Conservation (phyloP, 176 grass and related monocot species). For the Cenchrus fungigraminus region DNA sequence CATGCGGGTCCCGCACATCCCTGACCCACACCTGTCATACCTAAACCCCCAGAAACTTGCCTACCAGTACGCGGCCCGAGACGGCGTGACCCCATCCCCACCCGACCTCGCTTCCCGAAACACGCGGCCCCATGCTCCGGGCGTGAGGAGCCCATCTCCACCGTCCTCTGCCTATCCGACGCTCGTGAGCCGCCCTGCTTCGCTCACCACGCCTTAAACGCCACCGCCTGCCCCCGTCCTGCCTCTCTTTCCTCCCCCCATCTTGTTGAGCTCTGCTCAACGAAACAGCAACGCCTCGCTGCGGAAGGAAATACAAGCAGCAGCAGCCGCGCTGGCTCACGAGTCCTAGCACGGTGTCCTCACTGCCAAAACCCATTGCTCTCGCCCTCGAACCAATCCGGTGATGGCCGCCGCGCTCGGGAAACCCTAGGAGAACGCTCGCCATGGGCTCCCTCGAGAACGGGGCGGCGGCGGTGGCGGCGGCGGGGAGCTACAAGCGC, state of each 20-base stretch:
- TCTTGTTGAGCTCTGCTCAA: not conserved
- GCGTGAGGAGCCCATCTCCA: not conserved
- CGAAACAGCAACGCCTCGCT: constrained; percentile 25
- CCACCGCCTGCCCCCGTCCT: not conserved
- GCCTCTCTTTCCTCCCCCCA: not conserved
- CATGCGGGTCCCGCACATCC: accelerated
- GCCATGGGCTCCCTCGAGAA: constrained; percentile 80
- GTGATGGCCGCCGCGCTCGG: constrained; percentile 24
- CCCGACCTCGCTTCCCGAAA: constrained; percentile 26
- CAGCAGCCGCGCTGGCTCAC: constrained; percentile 10
- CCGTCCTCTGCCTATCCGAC: constrained; percentile 32
- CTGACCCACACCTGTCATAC: not conserved
- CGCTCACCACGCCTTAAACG: constrained; percentile 13
- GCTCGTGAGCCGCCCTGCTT: not conserved
- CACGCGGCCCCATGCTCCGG: constrained; percentile 48
- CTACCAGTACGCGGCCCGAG: constrained; percentile 22
- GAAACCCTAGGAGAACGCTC: constrained; percentile 29
- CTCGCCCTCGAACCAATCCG: not conserved
- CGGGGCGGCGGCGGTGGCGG: constrained; percentile 10
- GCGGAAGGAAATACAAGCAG: not conserved
- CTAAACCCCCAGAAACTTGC: not conserved
- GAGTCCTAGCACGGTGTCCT: constrained; percentile 31
- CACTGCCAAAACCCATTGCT: not conserved
- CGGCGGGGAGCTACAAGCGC: constrained; percentile 56
- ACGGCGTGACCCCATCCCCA: constrained; percentile 23